These are phyloP conservation scores for Cinchona pubescens DNA, from an alignment of 257 asterid genomes.

Conservation along the genomic window DNA sequence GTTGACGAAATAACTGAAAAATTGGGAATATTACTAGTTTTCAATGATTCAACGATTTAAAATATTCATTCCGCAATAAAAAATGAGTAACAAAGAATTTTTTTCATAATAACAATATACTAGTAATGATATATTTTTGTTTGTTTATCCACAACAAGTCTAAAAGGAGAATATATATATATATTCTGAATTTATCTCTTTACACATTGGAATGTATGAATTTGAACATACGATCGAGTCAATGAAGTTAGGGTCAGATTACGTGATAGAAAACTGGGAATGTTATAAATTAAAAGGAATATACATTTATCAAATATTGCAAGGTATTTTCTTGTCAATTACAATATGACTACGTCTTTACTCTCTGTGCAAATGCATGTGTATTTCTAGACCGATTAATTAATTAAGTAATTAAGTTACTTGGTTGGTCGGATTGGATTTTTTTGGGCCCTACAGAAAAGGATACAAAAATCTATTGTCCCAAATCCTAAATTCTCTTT, in stretches of 20 bases:
- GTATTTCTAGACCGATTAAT: not conserved
- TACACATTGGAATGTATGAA: not conserved
- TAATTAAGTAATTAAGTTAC: not conserved
- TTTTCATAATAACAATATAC: no score
- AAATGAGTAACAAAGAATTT: no score
- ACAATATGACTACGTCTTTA: not conserved
- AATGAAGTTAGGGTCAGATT: not conserved
- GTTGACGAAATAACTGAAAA: no score
- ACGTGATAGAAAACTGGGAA: not conserved
- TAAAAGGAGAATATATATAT: not conserved
- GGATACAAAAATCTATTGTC: conserved; percentile 8
- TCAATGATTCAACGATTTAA: no score
- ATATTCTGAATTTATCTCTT: not conserved
- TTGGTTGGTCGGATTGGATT: conserved; percentile 18
- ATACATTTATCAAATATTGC: not conserved
- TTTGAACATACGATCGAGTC: not conserved
- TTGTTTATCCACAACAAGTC: conserved; percentile 11
- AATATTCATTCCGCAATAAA: no score
- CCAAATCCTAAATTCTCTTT: conserved; percentile 14
- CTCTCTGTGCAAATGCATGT: not conserved
- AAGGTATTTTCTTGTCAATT: not conserved
- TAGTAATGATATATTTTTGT: not conserved
- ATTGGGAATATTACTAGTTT: no score
- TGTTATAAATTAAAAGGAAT: not conserved
- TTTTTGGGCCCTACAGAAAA: conserved; percentile 15